These are phyloP conservation scores for Aspergillus floridensis DNA, from an alignment of 2,329 filamentous ascomycete species.

Conservation along the genomic window DNA sequence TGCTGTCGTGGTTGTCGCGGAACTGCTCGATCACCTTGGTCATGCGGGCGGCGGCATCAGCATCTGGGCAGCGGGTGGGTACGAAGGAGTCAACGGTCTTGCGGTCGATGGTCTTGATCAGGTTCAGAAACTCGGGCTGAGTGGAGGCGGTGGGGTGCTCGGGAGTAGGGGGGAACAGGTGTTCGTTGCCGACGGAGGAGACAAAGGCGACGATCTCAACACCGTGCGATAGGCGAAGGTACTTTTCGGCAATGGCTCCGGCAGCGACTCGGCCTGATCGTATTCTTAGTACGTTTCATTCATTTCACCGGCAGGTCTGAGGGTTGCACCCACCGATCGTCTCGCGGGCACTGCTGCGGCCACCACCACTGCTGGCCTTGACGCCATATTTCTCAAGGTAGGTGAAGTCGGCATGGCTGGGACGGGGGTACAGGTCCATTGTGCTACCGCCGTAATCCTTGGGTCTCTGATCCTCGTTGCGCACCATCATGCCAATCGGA, in stretches of 20 bases:
- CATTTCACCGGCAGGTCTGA: no score
- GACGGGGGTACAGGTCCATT: conserved; percentile 88
- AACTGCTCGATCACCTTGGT: conserved; percentile 73
- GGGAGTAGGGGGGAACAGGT: conserved; percentile 70
- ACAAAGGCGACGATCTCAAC: conserved; percentile 92
- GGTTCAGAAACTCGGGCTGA: conserved; percentile 74
- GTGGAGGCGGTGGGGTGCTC: conserved; percentile 66
- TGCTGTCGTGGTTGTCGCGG: conserved; percentile 78
- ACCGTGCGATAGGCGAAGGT: conserved; percentile 73
- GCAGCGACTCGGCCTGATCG: conserved; percentile 71
- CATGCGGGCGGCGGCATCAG: conserved; percentile 66
- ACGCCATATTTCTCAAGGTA: conserved; percentile 97
- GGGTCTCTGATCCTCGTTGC: conserved; percentile 89
- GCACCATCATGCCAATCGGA: conserved; percentile 81
- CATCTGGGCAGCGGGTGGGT: conserved; percentile 83
- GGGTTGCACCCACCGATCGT: conserved; percentile 66
- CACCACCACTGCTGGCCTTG: conserved; percentile 86
- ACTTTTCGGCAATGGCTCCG: conserved; percentile 91
- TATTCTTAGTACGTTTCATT: neutral
- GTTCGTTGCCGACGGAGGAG: conserved; percentile 74
- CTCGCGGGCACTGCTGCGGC: conserved; percentile 87
- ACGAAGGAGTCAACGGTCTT: conserved; percentile 75
- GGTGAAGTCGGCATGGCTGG: conserved; percentile 93
- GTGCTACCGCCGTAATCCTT: conserved; percentile 87
- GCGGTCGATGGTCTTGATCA: conserved; percentile 71